Evolutionary conservation across 2,329 filamentous ascomycete genomes (phyloP), one percentile per base, ranked within the genome.

Genomic region (Cadophora gregata): DNA sequence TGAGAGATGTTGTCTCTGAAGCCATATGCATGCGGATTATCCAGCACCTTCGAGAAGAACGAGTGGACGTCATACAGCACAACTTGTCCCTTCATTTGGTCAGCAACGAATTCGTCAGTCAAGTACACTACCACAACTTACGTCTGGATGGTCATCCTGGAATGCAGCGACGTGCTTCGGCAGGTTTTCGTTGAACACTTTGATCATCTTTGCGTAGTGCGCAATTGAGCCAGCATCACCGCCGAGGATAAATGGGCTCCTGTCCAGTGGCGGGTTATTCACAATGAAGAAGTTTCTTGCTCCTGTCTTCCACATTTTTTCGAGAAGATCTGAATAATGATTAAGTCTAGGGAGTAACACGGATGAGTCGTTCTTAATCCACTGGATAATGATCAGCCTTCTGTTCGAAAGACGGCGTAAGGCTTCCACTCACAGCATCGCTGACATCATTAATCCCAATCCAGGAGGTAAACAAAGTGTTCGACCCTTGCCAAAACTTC

Each of bases 401-500:
- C 36, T 14, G 12, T 14, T 16, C 12, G 12, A 14, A 38, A 38
- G 12, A 12, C 5, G 5, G 8, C 3, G 6, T 38, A 12, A 21
- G 19, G 4, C 16, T 25, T 21, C 7, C 3, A 58, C 53, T 58
- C 42, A 58, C 53, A 42, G 55, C 63, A 33, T 51, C 42, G 25
- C 48, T 58, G 55, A 85, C 79, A 66, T 84, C 83, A 63, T 85
- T 85, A 66, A 85, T 82, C 1, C 83, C 83, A 21, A 85, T 84
- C 80, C 82, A 85, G 2, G 85, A 71, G 0, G 78, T 79, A 59
- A 82, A 83, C 2, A 85, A 63, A 0, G 81, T 77, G 64, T 82
- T 76, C 2, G 69, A 67, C 5, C 76, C 72, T 0, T 70, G 73
- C 81, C 80, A 82, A 31, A 66, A 66, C 47, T 42, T 63, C 16